phyloP scores from a whole-genome alignment of 441 rosid genomes.

The Populus hybrid region DNA sequence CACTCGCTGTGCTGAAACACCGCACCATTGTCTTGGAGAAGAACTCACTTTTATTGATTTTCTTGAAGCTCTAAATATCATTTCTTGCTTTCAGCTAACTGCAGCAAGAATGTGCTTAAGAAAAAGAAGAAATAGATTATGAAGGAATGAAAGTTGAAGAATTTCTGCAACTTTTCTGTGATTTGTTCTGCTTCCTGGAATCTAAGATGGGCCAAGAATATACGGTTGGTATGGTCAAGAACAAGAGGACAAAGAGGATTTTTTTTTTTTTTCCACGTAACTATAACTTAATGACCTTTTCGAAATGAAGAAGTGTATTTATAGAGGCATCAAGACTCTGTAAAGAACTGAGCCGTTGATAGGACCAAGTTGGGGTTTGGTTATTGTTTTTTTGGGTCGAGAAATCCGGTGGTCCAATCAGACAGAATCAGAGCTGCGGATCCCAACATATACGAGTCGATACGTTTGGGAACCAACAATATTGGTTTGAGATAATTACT shows the following conservation, averaged over 20 bases:
- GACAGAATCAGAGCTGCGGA: constrained; percentile 33
- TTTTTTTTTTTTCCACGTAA: too few species aligned
- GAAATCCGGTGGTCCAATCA: constrained; percentile 29
- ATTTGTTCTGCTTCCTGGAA: neutral
- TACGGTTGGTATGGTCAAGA: neutral
- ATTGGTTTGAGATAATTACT: neutral
- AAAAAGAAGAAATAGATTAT: neutral
- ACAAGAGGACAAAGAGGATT: neutral
- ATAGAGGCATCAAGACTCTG: neutral
- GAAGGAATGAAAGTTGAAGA: neutral
- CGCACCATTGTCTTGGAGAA: constrained; percentile 18
- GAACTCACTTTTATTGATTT: neutral
- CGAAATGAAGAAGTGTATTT: neutral
- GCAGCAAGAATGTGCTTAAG: neutral
- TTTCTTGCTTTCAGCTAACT: constrained; percentile 18
- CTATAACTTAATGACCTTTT: too few species aligned
- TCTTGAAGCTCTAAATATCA: constrained; percentile 18
- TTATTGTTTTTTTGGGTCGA: neutral
- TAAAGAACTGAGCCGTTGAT: constrained; percentile 2
- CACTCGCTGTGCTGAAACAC: constrained; percentile 27
- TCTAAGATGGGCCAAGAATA: neutral
- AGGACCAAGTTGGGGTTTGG: too few species aligned
- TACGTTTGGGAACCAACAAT: constrained; percentile 7
- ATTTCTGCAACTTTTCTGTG: neutral
- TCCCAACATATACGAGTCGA: constrained; percentile 28